Evolutionary conservation across 225 moss, liverwort and hornwort genomes (phyloP).

Genomic region (Asterella californica): DNA sequence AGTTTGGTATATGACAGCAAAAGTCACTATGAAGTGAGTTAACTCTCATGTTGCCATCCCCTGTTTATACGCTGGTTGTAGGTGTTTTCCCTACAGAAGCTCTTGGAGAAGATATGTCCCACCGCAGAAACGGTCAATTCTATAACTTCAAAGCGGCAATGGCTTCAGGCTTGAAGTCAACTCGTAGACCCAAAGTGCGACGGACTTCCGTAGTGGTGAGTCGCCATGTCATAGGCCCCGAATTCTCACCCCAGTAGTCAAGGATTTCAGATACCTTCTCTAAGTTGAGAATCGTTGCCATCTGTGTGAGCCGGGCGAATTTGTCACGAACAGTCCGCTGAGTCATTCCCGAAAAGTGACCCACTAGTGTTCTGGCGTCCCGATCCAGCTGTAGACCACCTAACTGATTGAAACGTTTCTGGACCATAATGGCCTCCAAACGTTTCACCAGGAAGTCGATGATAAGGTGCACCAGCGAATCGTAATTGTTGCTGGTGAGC

Average conservation of each 20-base stretch:
- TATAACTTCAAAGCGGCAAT: slow-evolving; percentile 83
- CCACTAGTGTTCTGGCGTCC: slow-evolving; percentile 78
- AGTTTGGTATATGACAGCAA: background rate
- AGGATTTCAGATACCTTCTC: slow-evolving; percentile 89
- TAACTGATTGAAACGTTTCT: slow-evolving; percentile 83
- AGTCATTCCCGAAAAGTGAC: slow-evolving; percentile 89
- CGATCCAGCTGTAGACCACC: slow-evolving; percentile 88
- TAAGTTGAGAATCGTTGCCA: slow-evolving; percentile 85
- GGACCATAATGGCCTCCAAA: slow-evolving; percentile 78
- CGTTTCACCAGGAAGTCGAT: slow-evolving; percentile 76
- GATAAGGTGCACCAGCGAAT: slow-evolving; percentile 76
- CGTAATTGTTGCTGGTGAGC: slow-evolving; percentile 82
- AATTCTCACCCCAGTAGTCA: slow-evolving; percentile 95
- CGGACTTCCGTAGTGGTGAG: slow-evolving; percentile 83
- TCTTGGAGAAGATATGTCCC: background rate
- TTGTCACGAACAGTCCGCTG: slow-evolving; percentile 87
- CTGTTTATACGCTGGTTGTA: background rate
- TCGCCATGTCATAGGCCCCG: slow-evolving; percentile 91
- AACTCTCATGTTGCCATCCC: background rate
- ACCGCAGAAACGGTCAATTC: background rate
- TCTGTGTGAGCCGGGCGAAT: slow-evolving; percentile 90
- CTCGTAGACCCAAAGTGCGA: slow-evolving; percentile 70
- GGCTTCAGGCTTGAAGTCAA: slow-evolving; percentile 83
- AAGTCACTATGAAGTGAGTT: too few relatives aligned
- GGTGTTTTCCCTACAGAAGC: background rate